Percentiles rank a stretch among this genome's conserved stretches.
Conservation (phyloP, 495 filamentous ascomycete species). For the Parmelia sp. region DNA sequence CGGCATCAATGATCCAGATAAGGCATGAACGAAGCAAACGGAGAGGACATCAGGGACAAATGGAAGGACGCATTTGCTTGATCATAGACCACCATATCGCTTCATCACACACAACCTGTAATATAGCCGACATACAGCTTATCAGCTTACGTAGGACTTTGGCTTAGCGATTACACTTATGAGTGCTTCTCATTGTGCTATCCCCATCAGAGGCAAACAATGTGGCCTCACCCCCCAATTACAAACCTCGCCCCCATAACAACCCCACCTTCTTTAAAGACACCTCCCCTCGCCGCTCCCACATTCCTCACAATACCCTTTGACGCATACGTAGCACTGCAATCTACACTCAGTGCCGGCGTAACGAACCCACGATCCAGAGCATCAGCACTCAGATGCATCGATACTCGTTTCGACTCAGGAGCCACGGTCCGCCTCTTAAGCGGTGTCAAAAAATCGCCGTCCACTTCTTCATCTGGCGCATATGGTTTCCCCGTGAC, state of each 20-base stretch:
- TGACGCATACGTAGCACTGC: slow-evolving; percentile 33
- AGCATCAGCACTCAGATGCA: not conserved
- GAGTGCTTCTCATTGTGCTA: not conserved
- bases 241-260: slow-evolving; percentile 40
- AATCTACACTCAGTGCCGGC: slow-evolving; percentile 30
- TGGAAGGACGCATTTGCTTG: not conserved
- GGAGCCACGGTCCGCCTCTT: not conserved
- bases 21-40: slow-evolving; percentile 27
- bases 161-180: slow-evolving; percentile 2
- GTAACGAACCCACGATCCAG: slow-evolving; percentile 20
- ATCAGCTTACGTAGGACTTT: not conserved
- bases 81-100: slow-evolving; percentile 8
- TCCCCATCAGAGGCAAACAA: not conserved
- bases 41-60: not conserved
- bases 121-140: not conserved
- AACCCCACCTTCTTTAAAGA: slow-evolving; percentile 34
- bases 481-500: not conserved
- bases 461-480: not conserved
- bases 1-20: slow-evolving; percentile 69
- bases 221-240: slow-evolving; percentile 21
- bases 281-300: slow-evolving; percentile 29
- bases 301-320: slow-evolving; percentile 30
- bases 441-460: not conserved
- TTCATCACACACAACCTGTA: slow-evolving; percentile 2
- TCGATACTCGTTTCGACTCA: not conserved